Evolutionary conservation across 2,329 filamentous ascomycete genomes (phyloP), one percentile per base, ranked within the genome.

Genomic region (Pseudogymnoascus sp.): DNA sequence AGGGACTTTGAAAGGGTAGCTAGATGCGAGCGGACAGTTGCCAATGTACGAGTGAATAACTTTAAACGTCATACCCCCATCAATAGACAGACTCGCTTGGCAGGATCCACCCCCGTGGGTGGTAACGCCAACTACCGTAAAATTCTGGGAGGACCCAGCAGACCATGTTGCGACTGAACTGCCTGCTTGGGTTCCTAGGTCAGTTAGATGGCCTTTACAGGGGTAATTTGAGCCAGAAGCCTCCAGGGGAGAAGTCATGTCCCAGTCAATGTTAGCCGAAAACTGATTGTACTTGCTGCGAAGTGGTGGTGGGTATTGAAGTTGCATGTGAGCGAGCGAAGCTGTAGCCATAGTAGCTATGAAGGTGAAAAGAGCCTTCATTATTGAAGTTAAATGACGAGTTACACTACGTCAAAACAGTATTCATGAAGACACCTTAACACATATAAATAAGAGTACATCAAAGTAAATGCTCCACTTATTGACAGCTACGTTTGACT

Each of bases 11-110:
- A 63, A 57, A 41, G 60, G 10, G 5, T 39, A 62, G 60, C 25
- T 62, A 19, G 16, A 28, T 6, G 25, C 60, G 19, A 19, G n/a
- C 1, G 43, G 43, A 68, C 83, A 86, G 10, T 79, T 81, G n/a
- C 83, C 84, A 13, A 85, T 79, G 60, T 86, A 83, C 6, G 81
- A 83, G 70, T 85, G 79, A 68, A 86, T 81, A 64, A 86, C 84
- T 62, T 79, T 78, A 74, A 85, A 86, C 0, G 78, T 79, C 34
- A 76, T 71, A 7, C 82, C 83, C 43, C 80, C 77, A 70, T 86
- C 82, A 70, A 84, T 85, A 8, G 81, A 84, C 10, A 25, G 23
- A 25, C 23, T 25, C 23, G 23, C 23, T 25, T 25, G 23, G 23
- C 23, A 25, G 23, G 23, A 86, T 19, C 75, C 77, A 2, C 83